Conservation (phyloP, 1,284 basidiomycete genomes). For the Boletus calvinii region DNA sequence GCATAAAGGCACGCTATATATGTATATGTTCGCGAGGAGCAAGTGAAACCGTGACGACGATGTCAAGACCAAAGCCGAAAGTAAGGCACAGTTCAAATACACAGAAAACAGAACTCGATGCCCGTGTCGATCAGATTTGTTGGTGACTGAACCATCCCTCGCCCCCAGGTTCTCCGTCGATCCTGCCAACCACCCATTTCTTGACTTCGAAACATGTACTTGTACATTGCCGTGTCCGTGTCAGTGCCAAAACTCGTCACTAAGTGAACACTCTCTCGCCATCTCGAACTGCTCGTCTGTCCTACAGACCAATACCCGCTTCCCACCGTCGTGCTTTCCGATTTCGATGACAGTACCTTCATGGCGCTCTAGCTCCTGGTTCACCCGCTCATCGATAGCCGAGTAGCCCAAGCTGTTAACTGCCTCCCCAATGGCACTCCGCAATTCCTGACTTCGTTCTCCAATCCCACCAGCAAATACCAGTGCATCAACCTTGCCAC, state of each 20-base stretch:
- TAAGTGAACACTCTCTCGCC: conserved; percentile 51
- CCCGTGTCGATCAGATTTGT: not conserved
- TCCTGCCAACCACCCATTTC: not conserved
- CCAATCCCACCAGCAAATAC: conserved; percentile 89
- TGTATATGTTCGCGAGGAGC: not conserved
- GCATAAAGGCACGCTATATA: not conserved
- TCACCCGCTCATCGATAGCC: conserved; percentile 45
- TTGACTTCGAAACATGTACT: not conserved
- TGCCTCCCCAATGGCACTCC: conserved; percentile 54
- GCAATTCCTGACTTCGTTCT: conserved; percentile 63
- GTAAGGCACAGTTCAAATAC: not conserved
- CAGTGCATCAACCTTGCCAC: conserved; percentile 67
- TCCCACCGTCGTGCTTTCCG: conserved; percentile 34
- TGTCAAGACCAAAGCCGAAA: not conserved
- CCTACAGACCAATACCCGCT: conserved; percentile 54
- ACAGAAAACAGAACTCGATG: not conserved
- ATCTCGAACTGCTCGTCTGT: conserved; percentile 75
- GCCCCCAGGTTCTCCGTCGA: not conserved
- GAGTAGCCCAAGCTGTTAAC: conserved; percentile 62
- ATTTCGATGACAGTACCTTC: conserved; percentile 48
- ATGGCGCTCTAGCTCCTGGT: conserved; percentile 31
- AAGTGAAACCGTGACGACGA: not conserved
- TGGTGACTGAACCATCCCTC: not conserved
- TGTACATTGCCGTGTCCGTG: not conserved
- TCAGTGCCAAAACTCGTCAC: conserved; percentile 22